A percentile compares a stretch with the other conserved stretches of the same genome.
Conservation (phyloP, 2,329 filamentous ascomycete genomes). For the Sphaerostilbella broomeana region DNA sequence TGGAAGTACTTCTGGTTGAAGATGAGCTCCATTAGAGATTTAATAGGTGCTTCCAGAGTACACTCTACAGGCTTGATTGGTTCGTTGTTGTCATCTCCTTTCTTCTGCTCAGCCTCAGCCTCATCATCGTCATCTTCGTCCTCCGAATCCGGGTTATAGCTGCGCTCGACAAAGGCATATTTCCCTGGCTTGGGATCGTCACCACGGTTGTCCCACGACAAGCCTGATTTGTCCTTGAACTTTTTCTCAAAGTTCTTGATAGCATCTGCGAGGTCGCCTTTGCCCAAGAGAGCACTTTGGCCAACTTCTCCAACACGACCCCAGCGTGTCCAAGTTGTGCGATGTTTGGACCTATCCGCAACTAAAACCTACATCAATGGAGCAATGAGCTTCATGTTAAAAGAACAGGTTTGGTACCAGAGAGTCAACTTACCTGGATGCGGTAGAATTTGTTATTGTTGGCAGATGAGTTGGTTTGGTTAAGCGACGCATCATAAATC, state of each 20-base stretch:
- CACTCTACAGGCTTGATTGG: slow-evolving; percentile 40
- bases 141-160: slow-evolving; percentile 63
- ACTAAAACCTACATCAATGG: slow-evolving; percentile 28
- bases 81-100: slow-evolving; percentile 31
- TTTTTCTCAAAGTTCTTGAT: slow-evolving; percentile 50
- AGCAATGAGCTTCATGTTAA: no score
- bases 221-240: slow-evolving; percentile 56
- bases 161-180: slow-evolving; percentile 75
- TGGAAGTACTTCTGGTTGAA: slow-evolving; percentile 73
- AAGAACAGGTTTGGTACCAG: no score
- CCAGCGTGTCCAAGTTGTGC: slow-evolving; percentile 69
- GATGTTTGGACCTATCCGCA: slow-evolving; percentile 32
- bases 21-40: slow-evolving; percentile 70
- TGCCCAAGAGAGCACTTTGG: slow-evolving; percentile 38
- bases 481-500: slow-evolving; percentile 74
- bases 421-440: slow-evolving; percentile 52
- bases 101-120: slow-evolving; percentile 27
- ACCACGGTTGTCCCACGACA: slow-evolving; percentile 47
- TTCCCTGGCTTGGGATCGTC: slow-evolving; percentile 56
- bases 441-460: slow-evolving; percentile 85
- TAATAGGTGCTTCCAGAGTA: slow-evolving; percentile 52
- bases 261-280: slow-evolving; percentile 37
- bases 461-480: slow-evolving; percentile 62
- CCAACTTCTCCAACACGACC: slow-evolving; percentile 64
- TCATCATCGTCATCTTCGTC: slow-evolving; percentile 30